Conservation (phyloP, 768 basidiomycete species). For the Lentinula sp. region DNA sequence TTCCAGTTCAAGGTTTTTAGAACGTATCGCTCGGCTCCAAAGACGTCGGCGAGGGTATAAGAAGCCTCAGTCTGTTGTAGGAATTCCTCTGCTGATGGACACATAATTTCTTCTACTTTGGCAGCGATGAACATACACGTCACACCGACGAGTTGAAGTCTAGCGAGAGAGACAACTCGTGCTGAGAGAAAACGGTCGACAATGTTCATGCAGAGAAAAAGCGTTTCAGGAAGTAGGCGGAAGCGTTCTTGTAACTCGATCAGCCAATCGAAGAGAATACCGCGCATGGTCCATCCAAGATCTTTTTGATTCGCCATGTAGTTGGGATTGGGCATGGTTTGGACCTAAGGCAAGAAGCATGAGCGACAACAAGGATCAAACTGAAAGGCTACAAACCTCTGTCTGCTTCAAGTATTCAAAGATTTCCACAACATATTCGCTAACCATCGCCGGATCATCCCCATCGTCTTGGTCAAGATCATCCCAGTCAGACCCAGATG, state of each 20-base stretch:
- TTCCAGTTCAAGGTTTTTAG: slow-evolving; percentile 84
- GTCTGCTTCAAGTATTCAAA: slow-evolving; percentile 78
- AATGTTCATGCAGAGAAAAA: slow-evolving; percentile 86
- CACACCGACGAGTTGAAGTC: slow-evolving; percentile 88
- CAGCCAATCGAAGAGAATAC: slow-evolving; percentile 88
- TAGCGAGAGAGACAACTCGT: slow-evolving; percentile 72
- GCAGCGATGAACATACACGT: slow-evolving; percentile 83
- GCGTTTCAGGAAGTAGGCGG: slow-evolving; percentile 81
- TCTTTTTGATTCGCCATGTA: slow-evolving; percentile 85
- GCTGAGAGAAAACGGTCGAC: slow-evolving; percentile 68
- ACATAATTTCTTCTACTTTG: slow-evolving; percentile 90
- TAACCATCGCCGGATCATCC: slow-evolving; percentile 88
- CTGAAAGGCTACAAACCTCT: slow-evolving; percentile 47
- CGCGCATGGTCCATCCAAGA: slow-evolving; percentile 85
- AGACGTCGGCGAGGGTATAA: slow-evolving; percentile 73
- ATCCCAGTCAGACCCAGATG: slow-evolving; percentile 57
- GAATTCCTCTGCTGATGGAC: slow-evolving; percentile 80
- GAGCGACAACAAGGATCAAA: not conserved
- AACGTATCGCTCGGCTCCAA: slow-evolving; percentile 86
- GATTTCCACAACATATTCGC: slow-evolving; percentile 85
- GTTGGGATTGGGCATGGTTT: slow-evolving; percentile 71
- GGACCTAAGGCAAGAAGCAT: slow-evolving; percentile 37
- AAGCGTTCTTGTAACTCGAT: slow-evolving; percentile 87
- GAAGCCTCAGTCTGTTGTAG: slow-evolving; percentile 73
- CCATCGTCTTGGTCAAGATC: slow-evolving; percentile 86